Base-by-base conservation (phyloP, 257 asterid species). In the Scutellaria barbata region DNA sequence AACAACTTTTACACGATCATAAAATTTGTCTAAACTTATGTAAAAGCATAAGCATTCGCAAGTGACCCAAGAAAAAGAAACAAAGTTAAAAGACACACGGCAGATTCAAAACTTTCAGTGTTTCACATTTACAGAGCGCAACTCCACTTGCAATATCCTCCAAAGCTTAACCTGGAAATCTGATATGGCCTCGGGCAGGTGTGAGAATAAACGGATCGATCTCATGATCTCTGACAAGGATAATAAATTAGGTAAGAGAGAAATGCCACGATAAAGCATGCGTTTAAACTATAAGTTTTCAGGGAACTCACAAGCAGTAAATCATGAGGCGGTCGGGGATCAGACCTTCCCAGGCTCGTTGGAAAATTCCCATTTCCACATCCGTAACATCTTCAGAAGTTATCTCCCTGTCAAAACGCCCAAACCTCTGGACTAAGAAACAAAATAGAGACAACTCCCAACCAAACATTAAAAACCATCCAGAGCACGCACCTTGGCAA, bases 301-400 rank as follows among this genome's bases (percentile, higher is more conserved):
- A 57, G 52, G 57, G 63, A 66, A 81, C 98, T 83, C 76, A 95
- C 98, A 81, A 69, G 87, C 99, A 95, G 85, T 92, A 95, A 50
- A 95, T 89, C 81, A 95, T 69, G 68, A 92, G 40, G 71, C 90
- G 88, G 40, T 89, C 77, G 1, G 90, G 95, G 51, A 95, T 82
- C 73, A 95, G 88, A 18, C 58, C 82, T 43, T 79, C 85, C 99
- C 98, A 95, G 71, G 96, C 99, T 85, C 99, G 87, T 85, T 79
- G 88, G 53, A 72, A 7, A 39, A 79, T 52, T 33, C 59, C 83
- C 5, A 48, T 53, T 17, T 18, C 59, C 35, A 18, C 57, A 6
- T 81, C 82, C 0, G 50, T 79, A 42, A 86, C 81, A 0, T 71
- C 79, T 51, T 85, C 89, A 63, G 74, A 77, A 33, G 83, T 80